phyloP scores from a whole-genome alignment of 1,284 basidiomycete genomes.

The Microstroma glucosiphilum region DNA sequence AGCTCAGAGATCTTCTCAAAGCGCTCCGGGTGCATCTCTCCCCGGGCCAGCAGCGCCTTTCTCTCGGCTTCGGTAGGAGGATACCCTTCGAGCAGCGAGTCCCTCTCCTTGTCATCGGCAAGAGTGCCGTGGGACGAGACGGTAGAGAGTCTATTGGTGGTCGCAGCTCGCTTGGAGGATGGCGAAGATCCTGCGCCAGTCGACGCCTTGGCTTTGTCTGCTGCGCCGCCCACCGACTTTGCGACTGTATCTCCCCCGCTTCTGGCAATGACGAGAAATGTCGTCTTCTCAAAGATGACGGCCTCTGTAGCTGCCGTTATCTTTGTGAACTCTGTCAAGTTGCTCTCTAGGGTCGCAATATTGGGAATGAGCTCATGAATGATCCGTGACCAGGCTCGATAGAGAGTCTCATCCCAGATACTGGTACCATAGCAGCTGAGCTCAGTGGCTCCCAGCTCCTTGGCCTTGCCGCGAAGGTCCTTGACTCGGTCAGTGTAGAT shows the following conservation, averaged over 20 bases:
- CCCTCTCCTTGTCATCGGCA: slow-evolving; percentile 12
- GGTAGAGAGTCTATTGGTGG: neutral
- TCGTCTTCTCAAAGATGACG: slow-evolving; percentile 90
- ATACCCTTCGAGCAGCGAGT: slow-evolving; percentile 24
- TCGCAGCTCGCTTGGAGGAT: neutral
- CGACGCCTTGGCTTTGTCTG: neutral
- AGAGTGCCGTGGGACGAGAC: slow-evolving; percentile 1
- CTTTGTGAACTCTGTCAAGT: slow-evolving; percentile 75
- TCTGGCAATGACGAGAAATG: slow-evolving; percentile 85
- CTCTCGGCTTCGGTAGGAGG: slow-evolving; percentile 3
- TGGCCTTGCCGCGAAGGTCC: slow-evolving; percentile 40
- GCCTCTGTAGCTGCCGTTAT: slow-evolving; percentile 86
- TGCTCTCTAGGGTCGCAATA: slow-evolving; percentile 74
- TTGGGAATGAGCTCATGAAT: slow-evolving; percentile 96
- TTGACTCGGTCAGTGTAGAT: slow-evolving; percentile 59
- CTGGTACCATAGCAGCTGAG: slow-evolving; percentile 71
- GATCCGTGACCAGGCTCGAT: slow-evolving; percentile 96
- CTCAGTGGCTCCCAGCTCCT: slow-evolving; percentile 25
- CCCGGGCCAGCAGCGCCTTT: slow-evolving; percentile 52
- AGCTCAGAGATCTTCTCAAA: slow-evolving; percentile 94
- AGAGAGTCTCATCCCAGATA: slow-evolving; percentile 95
- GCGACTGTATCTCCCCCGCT: neutral
- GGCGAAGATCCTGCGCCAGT: neutral
- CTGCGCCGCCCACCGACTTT: neutral
- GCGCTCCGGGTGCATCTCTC: slow-evolving; percentile 65